These are phyloP conservation scores for Mycena rosella DNA, from an alignment of 768 basidiomycete genomes.

Conservation along the genomic window DNA sequence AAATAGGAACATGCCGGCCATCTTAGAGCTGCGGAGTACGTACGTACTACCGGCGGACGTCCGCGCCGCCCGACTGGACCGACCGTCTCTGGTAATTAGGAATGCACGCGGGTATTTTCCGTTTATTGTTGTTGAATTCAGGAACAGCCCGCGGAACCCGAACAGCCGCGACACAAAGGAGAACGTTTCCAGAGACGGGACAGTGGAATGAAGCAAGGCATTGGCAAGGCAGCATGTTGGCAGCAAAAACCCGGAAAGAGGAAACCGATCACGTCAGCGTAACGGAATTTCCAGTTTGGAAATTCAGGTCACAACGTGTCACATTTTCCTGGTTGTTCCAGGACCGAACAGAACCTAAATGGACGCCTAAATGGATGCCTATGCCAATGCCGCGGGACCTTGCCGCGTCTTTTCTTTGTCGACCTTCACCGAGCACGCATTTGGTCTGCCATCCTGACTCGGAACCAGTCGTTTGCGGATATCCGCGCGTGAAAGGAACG, in stretches of 20 bases:
- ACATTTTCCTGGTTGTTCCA: not conserved
- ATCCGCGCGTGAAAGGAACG: slow-evolving; percentile 3
- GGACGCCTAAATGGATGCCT: not conserved
- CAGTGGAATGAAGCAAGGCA: not conserved
- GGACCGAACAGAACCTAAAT: slow-evolving; percentile 5
- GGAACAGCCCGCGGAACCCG: slow-evolving; percentile 12
- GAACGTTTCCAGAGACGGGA: not conserved
- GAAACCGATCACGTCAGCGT: no score
- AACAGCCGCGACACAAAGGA: slow-evolving; percentile 10
- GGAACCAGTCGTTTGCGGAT: not conserved
- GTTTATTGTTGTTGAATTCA: no score
- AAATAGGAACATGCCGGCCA: slow-evolving; percentile 8
- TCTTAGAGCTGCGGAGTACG: slow-evolving; percentile 6
- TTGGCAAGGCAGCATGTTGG: not conserved
- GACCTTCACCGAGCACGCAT: not conserved
- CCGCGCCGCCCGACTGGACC: not conserved
- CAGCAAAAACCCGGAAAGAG: not conserved
- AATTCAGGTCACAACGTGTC: no score
- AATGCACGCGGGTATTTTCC: not conserved
- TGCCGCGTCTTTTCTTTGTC: not conserved
- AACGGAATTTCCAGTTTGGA: not conserved
- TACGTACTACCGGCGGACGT: slow-evolving; percentile 28
- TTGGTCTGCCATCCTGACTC: slow-evolving; percentile 5
- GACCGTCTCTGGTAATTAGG: not conserved
- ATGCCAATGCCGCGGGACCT: not conserved